phyloP scores from a whole-genome alignment of 495 filamentous ascomycete genomes.

The Xylaria flabelliformis region DNA sequence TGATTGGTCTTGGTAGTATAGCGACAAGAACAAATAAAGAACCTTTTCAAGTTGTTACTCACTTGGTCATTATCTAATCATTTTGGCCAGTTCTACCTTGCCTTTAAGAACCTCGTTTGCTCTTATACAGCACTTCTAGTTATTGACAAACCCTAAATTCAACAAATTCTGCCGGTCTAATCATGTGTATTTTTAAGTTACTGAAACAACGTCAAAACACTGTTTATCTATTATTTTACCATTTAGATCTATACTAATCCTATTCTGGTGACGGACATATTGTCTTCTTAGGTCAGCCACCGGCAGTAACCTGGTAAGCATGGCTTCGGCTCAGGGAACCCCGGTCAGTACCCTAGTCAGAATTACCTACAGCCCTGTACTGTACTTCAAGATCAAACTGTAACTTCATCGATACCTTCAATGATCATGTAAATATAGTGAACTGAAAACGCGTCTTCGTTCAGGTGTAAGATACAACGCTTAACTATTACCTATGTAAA shows the following conservation, averaged over 20 bases:
- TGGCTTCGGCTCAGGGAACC: slow-evolving; percentile 2
- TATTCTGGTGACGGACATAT: neutral
- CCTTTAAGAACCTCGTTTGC: neutral
- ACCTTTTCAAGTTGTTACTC: neutral
- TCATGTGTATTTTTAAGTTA: neutral
- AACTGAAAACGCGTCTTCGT: neutral
- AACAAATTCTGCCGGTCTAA: neutral
- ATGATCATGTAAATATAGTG: neutral
- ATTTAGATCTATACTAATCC: neutral
- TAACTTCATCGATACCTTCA: neutral
- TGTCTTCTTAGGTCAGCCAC: slow-evolving; percentile 18
- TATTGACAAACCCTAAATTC: neutral
- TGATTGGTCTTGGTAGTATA: slow-evolving; percentile 2
- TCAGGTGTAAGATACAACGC: neutral
- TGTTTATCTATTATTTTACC: neutral
- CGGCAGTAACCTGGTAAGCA: slow-evolving; percentile 12
- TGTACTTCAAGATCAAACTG: neutral
- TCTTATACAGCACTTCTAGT: neutral
- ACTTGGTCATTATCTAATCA: neutral
- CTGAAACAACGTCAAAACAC: slow-evolving; percentile 17
- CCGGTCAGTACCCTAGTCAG: neutral
- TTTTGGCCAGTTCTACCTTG: neutral
- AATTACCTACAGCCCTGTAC: neutral
- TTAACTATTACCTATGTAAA: neutral
- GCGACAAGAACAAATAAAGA: neutral